Conservation (phyloP, 129 eudicot genomes). For the Pulicaria dysenterica region DNA sequence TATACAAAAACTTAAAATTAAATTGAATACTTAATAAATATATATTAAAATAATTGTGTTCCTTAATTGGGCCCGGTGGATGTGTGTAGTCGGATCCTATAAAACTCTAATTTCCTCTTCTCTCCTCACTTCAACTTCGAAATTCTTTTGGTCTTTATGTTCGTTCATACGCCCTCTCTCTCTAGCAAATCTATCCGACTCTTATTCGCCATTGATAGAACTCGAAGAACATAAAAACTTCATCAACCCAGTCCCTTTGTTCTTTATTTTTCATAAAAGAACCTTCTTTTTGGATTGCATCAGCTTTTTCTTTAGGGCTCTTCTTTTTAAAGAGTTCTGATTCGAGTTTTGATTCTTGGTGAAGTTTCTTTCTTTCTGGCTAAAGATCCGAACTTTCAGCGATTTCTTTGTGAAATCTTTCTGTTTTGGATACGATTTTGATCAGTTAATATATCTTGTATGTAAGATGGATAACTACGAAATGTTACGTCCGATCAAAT, state of each 20-base stretch:
- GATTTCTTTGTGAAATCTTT: conserved; percentile 4
- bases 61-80: conserved; percentile 32
- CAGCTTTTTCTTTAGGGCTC: conserved; percentile 28
- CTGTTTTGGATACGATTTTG: conserved; percentile 9
- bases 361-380: conserved; percentile 40
- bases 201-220: conserved; percentile 8
- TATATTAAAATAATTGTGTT: conserved; percentile 17
- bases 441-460: conserved; percentile 1
- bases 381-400: conserved; percentile 18
- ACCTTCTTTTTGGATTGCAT: neutral
- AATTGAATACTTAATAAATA: neutral
- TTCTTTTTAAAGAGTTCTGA: conserved; percentile 38
- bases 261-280: conserved; percentile 8
- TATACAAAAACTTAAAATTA: neutral
- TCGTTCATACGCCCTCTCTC: conserved; percentile 18
- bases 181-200: conserved; percentile 5
- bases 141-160: conserved; percentile 23
- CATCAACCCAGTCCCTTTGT: neutral
- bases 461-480: conserved; percentile 47
- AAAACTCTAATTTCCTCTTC: conserved; percentile 49
- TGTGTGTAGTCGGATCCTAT: conserved; percentile 59
- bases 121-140: conserved; percentile 40
- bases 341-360: conserved; percentile 17
- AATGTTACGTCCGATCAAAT: conserved; percentile 63
- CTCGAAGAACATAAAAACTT: neutral